Conservation (phyloP, 176 grass and related monocot genomes). For the Oryza glumipatula region DNA sequence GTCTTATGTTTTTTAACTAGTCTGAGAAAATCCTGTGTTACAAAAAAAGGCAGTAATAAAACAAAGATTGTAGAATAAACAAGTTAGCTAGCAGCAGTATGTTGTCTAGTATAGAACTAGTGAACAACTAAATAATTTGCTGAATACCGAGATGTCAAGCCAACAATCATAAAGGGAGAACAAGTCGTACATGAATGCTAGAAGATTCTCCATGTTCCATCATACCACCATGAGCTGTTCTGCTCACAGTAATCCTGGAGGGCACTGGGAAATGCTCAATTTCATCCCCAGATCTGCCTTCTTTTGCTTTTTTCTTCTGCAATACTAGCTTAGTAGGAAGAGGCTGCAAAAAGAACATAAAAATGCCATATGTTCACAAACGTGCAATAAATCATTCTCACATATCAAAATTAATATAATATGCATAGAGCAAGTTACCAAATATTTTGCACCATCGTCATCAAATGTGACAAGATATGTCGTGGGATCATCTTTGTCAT, state of each 20-base stretch:
- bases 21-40: no score
- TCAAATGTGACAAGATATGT: conserved; percentile 92
- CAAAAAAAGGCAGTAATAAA: no score
- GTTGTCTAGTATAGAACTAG: neutral
- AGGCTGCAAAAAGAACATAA: conserved; percentile 68
- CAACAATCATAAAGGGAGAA: conserved; percentile 30
- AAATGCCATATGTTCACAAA: conserved; percentile 19
- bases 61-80: conserved; percentile 13
- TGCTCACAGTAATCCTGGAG: conserved; percentile 81
- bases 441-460: conserved; percentile 78
- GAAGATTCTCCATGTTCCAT: conserved; percentile 76
- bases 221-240: conserved; percentile 50
- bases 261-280: conserved; percentile 91
- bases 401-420: conserved; percentile 17
- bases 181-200: conserved; percentile 65
- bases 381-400: conserved; percentile 26
- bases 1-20: neutral
- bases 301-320: conserved; percentile 97
- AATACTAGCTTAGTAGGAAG: conserved; percentile 90
- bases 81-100: conserved; percentile 18
- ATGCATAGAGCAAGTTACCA: conserved; percentile 63
- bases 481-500: conserved; percentile 88
- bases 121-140: neutral
- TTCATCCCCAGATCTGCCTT: conserved; percentile 88
- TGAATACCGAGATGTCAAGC: conserved; percentile 11